phyloP scores from a whole-genome alignment of 2,329 filamentous ascomycete species.

The Fusarium tanahbumbuense region DNA sequence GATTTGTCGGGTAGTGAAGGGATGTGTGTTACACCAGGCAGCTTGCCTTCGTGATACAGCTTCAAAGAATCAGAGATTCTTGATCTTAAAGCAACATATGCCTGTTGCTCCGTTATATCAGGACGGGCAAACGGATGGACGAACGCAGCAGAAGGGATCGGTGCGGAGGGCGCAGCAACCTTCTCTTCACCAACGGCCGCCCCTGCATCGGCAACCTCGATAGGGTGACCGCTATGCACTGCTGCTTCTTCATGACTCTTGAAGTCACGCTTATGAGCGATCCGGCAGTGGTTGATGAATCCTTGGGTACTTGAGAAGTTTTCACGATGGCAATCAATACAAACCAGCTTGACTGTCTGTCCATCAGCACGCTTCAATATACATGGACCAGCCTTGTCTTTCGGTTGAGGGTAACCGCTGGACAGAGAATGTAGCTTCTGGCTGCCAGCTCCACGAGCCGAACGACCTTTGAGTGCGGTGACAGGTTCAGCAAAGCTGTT shows the following conservation, averaged over 20 bases:
- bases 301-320: slow-evolving; percentile 97
- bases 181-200: slow-evolving; percentile 43
- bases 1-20: slow-evolving; percentile 48
- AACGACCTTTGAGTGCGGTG: slow-evolving; percentile 62
- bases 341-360: slow-evolving; percentile 88
- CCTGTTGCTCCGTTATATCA: slow-evolving; percentile 66
- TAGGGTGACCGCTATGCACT: slow-evolving; percentile 83
- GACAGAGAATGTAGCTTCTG: slow-evolving; percentile 77
- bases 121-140: slow-evolving; percentile 53
- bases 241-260: slow-evolving; percentile 97
- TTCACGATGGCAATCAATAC: slow-evolving; percentile 86
- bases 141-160: slow-evolving; percentile 31
- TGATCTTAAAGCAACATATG: slow-evolving; percentile 61
- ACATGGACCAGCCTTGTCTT: slow-evolving; percentile 85
- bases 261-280: slow-evolving; percentile 92
- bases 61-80: slow-evolving; percentile 67
- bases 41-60: slow-evolving; percentile 63
- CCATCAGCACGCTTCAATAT: slow-evolving; percentile 88
- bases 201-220: slow-evolving; percentile 63
- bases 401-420: slow-evolving; percentile 76
- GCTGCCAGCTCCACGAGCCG: slow-evolving; percentile 62
- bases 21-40: slow-evolving; percentile 61
- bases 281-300: slow-evolving; percentile 99
- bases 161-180: slow-evolving; percentile 22
- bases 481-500: slow-evolving; percentile 68